Evolutionary conservation across 495 filamentous ascomycete species (phyloP).

Genomic region (Aspergillus nanangensis): DNA sequence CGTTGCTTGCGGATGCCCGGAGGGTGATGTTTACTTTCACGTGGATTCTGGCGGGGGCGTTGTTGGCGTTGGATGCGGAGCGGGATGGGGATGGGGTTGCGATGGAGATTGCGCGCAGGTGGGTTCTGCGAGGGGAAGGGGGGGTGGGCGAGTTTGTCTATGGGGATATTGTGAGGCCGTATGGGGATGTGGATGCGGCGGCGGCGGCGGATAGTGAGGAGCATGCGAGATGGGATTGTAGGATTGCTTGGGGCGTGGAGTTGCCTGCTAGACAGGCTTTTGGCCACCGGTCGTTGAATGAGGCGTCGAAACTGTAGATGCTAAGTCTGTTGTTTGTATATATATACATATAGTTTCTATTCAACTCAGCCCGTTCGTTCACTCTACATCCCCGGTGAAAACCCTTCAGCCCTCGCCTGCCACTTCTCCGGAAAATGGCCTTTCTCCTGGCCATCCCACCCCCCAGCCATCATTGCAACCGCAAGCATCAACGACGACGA

Average conservation of each 20-base stretch:
- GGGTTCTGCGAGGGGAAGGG: constrained; percentile 25
- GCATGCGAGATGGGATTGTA: constrained; percentile 28
- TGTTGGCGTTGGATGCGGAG: constrained; percentile 27
- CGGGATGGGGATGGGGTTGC: constrained; percentile 26
- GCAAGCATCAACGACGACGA: no score
- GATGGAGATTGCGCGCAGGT: constrained; percentile 28
- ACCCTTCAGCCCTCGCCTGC: no score
- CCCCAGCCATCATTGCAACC: no score
- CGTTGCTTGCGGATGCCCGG: constrained; percentile 27
- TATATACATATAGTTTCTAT: no score
- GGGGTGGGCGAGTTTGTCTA: constrained; percentile 28
- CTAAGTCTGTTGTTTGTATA: no score
- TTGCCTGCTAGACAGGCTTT: constrained; percentile 18
- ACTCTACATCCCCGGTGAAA: no score
- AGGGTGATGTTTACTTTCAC: constrained; percentile 33
- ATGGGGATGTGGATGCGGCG: not conserved
- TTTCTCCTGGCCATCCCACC: no score
- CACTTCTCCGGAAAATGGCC: no score
- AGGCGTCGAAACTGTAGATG: no score
- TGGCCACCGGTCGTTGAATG: constrained; percentile 24
- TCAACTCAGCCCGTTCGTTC: no score
- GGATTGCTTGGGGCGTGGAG: constrained; percentile 29
- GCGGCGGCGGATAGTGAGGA: constrained; percentile 7
- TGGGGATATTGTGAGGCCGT: constrained; percentile 25
- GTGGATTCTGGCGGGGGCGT: constrained; percentile 25